Base-by-base conservation (phyloP, 345 rosid genomes). In the Psidium friedrichsthalianum region DNA sequence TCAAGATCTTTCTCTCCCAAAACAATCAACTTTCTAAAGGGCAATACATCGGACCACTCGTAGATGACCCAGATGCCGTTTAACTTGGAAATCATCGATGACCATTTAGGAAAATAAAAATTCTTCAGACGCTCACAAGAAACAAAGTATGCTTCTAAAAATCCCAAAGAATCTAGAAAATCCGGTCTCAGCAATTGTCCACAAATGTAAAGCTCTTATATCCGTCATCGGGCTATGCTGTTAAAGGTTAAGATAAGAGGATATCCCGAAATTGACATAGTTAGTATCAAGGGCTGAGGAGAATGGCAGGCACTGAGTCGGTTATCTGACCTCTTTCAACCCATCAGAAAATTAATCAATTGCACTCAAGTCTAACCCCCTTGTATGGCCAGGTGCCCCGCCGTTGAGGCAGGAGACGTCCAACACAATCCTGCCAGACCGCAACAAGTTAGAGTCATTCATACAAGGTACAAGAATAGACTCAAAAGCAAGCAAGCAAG, bases 301-400 rank as follows among this genome's bases (percentile, higher is more conserved):
- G 82, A 58, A 47, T 74, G 78, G 59, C 51, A 69, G 80, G 84
- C 84, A n/a, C 90, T 78, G 53, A 76, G 61, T 14, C 59, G 82
- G 86, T 12, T 55, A 51, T 44, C 57, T 76, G 87, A 90, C 87
- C 86, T 90, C 89, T 25, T 89, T 85, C 78, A 93, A 86, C 44
- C 89, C 88, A 82, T 93, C 90, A 1, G 92, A 91, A 88, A 90
- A 92, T 16, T 93, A 92, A 89, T 91, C 90, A 5, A 92, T 52
- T 3, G 90, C 54, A 74, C 89, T 87, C 59, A 94, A 88, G 27
- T 89, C 89, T 27, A 97, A 90, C 86, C 98, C 99, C 86, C 99
- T 92, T 25, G 99, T 97, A 90, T 95, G 92, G 83, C 98, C 94
- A 2, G 99, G 98, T 49, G 98, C 98, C 51, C 99, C 99, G 4